Conservation (phyloP, 257 asterid species). For the Verbascum thapsus region DNA sequence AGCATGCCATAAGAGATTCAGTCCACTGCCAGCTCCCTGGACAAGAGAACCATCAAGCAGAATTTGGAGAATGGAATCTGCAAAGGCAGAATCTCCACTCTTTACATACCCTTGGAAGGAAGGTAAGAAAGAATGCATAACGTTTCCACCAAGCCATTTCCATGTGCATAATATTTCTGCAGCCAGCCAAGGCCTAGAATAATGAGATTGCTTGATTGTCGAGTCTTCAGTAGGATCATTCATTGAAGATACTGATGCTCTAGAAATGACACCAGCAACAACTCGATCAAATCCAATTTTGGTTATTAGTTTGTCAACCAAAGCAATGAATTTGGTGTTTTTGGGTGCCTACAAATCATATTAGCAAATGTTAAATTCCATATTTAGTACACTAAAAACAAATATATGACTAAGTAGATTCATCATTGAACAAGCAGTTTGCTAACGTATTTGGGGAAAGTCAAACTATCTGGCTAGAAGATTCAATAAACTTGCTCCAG, state of each 20-base stretch:
- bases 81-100: constrained; percentile 46
- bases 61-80: constrained; percentile 67
- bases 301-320: constrained; percentile 68
- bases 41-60: constrained; percentile 91
- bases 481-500: constrained; percentile 2
- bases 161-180: constrained; percentile 94
- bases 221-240: constrained; percentile 41
- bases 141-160: constrained; percentile 90
- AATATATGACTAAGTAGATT: no score
- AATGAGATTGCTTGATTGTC: constrained; percentile 38
- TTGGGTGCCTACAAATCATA: constrained; percentile 58
- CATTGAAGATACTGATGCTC: constrained; percentile 44
- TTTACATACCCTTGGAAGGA: constrained; percentile 52
- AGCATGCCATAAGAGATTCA: constrained; percentile 58
- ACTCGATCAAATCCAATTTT: constrained; percentile 69
- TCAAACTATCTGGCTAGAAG: background rate
- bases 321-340: constrained; percentile 57
- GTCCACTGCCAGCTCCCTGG: constrained; percentile 60
- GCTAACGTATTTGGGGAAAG: background rate
- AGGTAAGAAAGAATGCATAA: constrained; percentile 67
- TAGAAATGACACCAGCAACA: constrained; percentile 53
- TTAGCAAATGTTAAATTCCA: constrained; percentile 24
- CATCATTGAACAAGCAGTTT: constrained; percentile 20
- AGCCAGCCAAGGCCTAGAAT: constrained; percentile 97
- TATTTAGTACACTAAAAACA: constrained; percentile 25